These are phyloP conservation scores for Candida methanosorbosa DNA, from an alignment of 805 yeast species.

Conservation along the genomic window DNA sequence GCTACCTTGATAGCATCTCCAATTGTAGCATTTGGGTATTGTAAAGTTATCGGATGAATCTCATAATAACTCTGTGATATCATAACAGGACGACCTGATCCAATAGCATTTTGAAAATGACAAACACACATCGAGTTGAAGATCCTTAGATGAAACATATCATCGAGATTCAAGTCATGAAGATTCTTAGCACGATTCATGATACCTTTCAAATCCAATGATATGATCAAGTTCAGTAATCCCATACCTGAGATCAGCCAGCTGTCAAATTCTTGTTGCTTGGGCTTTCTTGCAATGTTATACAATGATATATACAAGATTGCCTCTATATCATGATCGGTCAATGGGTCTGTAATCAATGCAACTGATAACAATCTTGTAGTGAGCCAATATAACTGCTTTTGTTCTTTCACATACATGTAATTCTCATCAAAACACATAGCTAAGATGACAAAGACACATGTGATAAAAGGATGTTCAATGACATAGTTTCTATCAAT, in stretches of 20 bases:
- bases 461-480: conserved; percentile 44
- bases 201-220: conserved; percentile 36
- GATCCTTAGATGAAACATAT: conserved; percentile 45
- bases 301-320: conserved; percentile 45
- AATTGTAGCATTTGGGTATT: conserved; percentile 39
- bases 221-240: conserved; percentile 36
- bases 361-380: conserved; percentile 41
- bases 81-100: conserved; percentile 37
- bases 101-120: conserved; percentile 42
- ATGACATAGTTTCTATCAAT: conserved; percentile 36
- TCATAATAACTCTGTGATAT: conserved; percentile 30
- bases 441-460: conserved; percentile 44
- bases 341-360: conserved; percentile 40
- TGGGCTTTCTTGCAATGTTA: conserved; percentile 44
- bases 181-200: conserved; percentile 21
- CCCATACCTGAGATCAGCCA: conserved; percentile 47
- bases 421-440: conserved; percentile 49
- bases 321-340: conserved; percentile 55
- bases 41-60: conserved; percentile 33
- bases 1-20: conserved; percentile 50
- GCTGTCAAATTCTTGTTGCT: conserved; percentile 42
- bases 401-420: conserved; percentile 39
- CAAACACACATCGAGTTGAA: conserved; percentile 44
- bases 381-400: conserved; percentile 36
- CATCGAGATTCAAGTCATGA: conserved; percentile 21